Percentiles rank a stretch among this genome's conserved stretches.
Conservation (phyloP, 2,329 filamentous ascomycete genomes). For the Colletotrichum sp. region DNA sequence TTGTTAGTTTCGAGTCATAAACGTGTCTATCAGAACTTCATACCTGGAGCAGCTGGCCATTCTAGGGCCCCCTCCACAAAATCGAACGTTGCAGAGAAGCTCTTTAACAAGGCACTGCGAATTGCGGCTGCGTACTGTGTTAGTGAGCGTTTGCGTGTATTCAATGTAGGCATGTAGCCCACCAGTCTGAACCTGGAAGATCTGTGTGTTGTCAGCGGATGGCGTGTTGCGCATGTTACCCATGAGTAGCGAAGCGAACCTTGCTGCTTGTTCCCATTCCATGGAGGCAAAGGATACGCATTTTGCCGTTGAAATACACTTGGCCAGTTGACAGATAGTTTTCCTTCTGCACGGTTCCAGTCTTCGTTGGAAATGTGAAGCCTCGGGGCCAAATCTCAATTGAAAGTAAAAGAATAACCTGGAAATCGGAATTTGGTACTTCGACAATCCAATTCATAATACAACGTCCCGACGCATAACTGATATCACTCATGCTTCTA, state of each 20-base stretch:
- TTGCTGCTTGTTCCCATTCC: not conserved
- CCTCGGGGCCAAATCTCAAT: rapidly evolving
- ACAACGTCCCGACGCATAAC: rapidly evolving
- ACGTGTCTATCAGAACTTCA: not conserved
- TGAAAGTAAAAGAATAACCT: rapidly evolving
- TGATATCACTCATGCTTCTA: not conserved
- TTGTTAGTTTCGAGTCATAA: not conserved
- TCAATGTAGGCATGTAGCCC: not conserved
- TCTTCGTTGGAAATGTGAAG: not conserved
- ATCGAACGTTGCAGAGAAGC: not conserved
- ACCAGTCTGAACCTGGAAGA: not conserved
- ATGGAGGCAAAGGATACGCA: not conserved
- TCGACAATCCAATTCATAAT: rapidly evolving
- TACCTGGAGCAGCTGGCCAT: not conserved
- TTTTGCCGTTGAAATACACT: not conserved
- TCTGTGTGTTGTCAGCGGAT: rapidly evolving
- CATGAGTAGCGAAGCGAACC: not conserved
- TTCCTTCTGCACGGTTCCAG: too few species aligned
- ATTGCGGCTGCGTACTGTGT: not conserved
- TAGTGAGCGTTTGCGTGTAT: not conserved
- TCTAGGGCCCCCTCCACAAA: not conserved
- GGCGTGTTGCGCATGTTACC: rapidly evolving
- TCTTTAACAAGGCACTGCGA: not conserved
- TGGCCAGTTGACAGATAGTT: not conserved
- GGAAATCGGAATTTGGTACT: not conserved